Percentiles rank a stretch among this genome's conserved stretches.
Conservation (phyloP, 2,329 filamentous ascomycete species). For the Diaporthe citriasiana region DNA sequence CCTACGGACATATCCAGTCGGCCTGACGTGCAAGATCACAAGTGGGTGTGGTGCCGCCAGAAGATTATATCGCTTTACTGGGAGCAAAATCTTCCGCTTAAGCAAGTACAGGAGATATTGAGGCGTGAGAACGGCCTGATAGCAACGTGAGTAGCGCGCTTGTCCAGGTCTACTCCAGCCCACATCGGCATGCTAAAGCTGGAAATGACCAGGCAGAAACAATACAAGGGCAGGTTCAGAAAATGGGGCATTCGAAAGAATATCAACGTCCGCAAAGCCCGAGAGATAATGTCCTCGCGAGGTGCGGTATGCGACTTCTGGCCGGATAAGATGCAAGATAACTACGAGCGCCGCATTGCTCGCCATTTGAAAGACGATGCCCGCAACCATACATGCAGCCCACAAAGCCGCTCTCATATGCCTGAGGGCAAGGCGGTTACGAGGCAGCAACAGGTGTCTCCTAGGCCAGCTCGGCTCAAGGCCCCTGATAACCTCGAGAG, state of each 20-base stretch:
- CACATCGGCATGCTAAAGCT: background rate
- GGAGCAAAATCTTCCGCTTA: constrained; percentile 24
- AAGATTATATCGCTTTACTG: constrained; percentile 31
- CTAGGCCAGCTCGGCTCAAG: background rate
- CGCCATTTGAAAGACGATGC: constrained; percentile 5
- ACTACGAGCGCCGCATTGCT: constrained; percentile 31
- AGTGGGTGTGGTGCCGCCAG: background rate
- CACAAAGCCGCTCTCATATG: no score
- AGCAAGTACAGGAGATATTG: constrained; percentile 29
- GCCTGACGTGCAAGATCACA: background rate
- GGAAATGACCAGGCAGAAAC: constrained; percentile 1
- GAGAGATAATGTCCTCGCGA: constrained; percentile 1
- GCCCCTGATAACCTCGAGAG: constrained; percentile 2
- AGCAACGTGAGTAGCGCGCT: constrained; percentile 27
- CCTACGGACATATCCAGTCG: background rate
- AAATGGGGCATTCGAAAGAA: constrained; percentile 36
- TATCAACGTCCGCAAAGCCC: constrained; percentile 13
- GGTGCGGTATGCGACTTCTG: constrained; percentile 2
- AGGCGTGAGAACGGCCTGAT: constrained; percentile 10
- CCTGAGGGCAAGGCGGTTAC: no score
- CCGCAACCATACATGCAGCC: no score
- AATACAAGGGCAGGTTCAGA: constrained; percentile 27
- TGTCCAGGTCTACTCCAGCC: background rate
- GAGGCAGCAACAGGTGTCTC: background rate
- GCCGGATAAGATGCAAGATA: constrained; percentile 13